Evolutionary conservation across 75 land plant genomes (phyloP).

Genomic region (Picea sitchensis): DNA sequence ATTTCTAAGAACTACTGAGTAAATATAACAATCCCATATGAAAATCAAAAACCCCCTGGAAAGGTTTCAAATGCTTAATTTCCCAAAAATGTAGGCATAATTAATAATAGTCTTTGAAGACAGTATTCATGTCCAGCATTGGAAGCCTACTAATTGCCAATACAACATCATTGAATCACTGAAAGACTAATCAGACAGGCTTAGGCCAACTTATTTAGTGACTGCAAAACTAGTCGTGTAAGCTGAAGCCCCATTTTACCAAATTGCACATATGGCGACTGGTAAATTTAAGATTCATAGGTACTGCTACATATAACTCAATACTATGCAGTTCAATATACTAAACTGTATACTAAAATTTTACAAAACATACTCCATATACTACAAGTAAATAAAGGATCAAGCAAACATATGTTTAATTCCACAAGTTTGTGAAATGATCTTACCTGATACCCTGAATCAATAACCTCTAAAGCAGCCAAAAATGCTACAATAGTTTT

Average conservation of each 20-base stretch:
- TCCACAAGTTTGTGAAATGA: neutral
- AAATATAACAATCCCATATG: too few species aligned
- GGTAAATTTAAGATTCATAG: neutral
- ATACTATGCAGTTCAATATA: neutral
- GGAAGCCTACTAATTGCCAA: neutral
- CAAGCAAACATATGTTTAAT: neutral
- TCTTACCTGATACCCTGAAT: conserved; percentile 84
- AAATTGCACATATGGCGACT: too few species aligned
- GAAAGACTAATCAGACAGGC: neutral
- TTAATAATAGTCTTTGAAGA: neutral
- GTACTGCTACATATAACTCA: neutral
- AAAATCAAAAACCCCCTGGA: neutral
- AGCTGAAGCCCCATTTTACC: neutral
- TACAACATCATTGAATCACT: neutral
- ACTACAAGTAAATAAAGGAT: neutral
- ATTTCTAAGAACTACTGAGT: too few species aligned
- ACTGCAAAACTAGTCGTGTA: too few species aligned
- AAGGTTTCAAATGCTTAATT: neutral
- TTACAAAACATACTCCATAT: neutral
- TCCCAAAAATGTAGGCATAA: too few species aligned
- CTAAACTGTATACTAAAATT: neutral
- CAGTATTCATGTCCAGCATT: neutral
- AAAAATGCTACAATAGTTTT: conserved; percentile 93
- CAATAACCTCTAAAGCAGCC: conserved; percentile 85
- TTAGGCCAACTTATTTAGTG: too few species aligned